phyloP scores from a whole-genome alignment of 1,284 basidiomycete species.

The Cryptococcus floricola region DNA sequence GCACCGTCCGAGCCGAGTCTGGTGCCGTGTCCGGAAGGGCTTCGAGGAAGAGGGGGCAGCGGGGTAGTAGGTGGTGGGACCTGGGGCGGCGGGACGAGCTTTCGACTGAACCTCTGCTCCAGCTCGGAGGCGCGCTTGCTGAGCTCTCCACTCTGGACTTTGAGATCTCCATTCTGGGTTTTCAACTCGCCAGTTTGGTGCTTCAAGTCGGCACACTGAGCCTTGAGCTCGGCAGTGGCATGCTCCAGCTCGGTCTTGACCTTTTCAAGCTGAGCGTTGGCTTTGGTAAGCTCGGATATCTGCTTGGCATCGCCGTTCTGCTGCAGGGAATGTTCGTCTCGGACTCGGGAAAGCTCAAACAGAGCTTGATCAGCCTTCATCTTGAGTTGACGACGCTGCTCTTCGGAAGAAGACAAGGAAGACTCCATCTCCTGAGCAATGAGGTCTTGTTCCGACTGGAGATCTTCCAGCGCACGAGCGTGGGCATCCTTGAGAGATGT shows the following conservation, averaged over 20 bases:
- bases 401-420: constrained; percentile 31
- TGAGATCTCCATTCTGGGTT: constrained; percentile 25
- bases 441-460: constrained; percentile 28
- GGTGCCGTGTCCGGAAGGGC: constrained; percentile 6
- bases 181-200: neutral
- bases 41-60: constrained; percentile 36
- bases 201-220: constrained; percentile 13
- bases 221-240: constrained; percentile 27
- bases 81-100: constrained; percentile 30
- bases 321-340: constrained; percentile 39
- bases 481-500: constrained; percentile 20
- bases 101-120: constrained; percentile 17
- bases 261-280: constrained; percentile 20
- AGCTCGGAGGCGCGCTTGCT: neutral
- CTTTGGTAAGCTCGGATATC: constrained; percentile 27
- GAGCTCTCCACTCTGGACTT: constrained; percentile 14
- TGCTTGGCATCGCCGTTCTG: constrained; percentile 26
- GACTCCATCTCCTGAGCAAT: constrained; percentile 40
- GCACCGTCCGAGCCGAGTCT: neutral
- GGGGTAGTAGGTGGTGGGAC: constrained; percentile 43
- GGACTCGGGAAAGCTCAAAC: constrained; percentile 41
- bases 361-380: constrained; percentile 43
- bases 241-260: constrained; percentile 22
- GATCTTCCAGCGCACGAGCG: constrained; percentile 12
- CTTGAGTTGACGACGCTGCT: constrained; percentile 43